Base-by-base conservation (phyloP, 2,329 filamentous ascomycete genomes). In the Aspergillus alliaceus region DNA sequence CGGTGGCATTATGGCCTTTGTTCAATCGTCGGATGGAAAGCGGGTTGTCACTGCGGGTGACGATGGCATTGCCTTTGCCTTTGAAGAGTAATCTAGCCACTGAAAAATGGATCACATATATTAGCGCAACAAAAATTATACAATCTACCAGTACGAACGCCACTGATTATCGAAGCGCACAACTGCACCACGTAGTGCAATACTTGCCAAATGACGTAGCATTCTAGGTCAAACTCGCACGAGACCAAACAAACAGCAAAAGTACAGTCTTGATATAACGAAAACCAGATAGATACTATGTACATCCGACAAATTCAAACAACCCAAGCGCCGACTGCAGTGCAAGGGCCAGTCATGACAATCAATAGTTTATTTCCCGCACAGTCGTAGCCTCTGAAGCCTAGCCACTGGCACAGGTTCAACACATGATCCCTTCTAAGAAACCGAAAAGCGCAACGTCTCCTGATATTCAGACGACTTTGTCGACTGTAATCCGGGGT, bases 21-120 rank as follows among this genome's bases (percentile, higher is more conserved):
- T 96, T 52, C 92, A 97, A 75, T 81, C 80, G 2, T 87, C 87
- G 6, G 82, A 87, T 71, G 91, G 91, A 0, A 85, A 87, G 73
- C 82, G 87, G 63, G 80, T 98, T 49, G 84, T 96, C 4, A 98
- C 95, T 6, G 95, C 92, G 2, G 95, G 95, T 24, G 95, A 99
- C 77, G 95, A 99, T 66, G 75, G 76, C 8, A 72, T 81, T 54
- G 69, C 75, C 5, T 65, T 81, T 53, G 73, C 81, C 27, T 81
- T 80, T 61, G 75, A 77, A 59, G 75, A 77, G 51, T 73, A 66
- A 59, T 25, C 15, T 47, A 46, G 46, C 24, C 46, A 31, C 46
- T 53, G 31, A 51, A 55, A 44, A 31, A 52, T 54, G 46, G 55
- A 60, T 53, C n/a, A 63, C 58, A 42, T 46, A 15, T 22, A 20